Base-by-base conservation (phyloP, 2,329 filamentous ascomycete species). In the Ustulina deusta region DNA sequence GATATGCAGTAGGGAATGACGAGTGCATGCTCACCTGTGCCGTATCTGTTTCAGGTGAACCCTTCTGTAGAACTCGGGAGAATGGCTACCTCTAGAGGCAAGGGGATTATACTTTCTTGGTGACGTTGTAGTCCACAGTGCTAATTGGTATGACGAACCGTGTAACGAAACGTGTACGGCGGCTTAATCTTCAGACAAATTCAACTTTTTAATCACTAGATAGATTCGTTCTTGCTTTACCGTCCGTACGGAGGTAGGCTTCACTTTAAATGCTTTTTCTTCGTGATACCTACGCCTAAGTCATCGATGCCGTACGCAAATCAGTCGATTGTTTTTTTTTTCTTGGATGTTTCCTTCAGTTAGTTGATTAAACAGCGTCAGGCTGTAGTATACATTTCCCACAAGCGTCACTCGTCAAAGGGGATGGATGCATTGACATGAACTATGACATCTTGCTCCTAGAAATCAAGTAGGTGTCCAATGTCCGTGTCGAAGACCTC, bases 21-120 rank as follows among this genome's bases (percentile, higher is more conserved):
- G 25, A 61, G 32, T 15, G 22, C n/a, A 15, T 56, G 11, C 42
- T n/a, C 13, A 15, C 34, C 11, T 25, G 34, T 64, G 61, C 61
- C 54, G 46, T 48, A 20, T 59, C 22, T 34, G 54, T 64, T 64
- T 59, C 46, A 59, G 25, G 61, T 34, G 34, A 27, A 13, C 25
- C 42, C 40, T 49, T 46, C n/a, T 34, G 20, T 13, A 55, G 38
- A 62, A 29, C 6, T 38, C 32, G 15, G 2, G 15, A 34, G 29
- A 7, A 11, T 22, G 17, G 9, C 34, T 36, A 36, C 34, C 34
- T 36, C 17, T 4, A n/a, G 17, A 7, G 7, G 38, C 15, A 17
- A 42, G 38, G 17, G 38, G 38, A 42, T 42, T 42, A 42, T 15
- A 42, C 38, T n/a, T 42, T 42, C 38, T 6, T 42, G 38, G 13